Conservation (phyloP, 2,329 filamentous ascomycete genomes). For the Arthrobotrys musiformis region DNA sequence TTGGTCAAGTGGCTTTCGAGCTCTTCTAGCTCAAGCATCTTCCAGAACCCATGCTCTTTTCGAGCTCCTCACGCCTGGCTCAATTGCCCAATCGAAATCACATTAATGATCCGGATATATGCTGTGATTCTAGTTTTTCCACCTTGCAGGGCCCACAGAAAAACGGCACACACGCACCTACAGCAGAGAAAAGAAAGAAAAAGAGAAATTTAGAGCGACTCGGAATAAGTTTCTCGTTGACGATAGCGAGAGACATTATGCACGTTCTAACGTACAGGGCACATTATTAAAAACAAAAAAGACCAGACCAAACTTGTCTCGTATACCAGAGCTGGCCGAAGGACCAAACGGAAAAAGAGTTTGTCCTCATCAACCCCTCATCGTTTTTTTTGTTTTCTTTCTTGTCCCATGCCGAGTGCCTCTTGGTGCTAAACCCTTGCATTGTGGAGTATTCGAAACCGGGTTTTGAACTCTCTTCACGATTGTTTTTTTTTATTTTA, state of each 20-base stretch:
- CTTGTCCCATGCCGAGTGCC: neutral
- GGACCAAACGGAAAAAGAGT: neutral
- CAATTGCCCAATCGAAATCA: conserved; percentile 33
- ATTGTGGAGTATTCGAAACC: conserved; percentile 35
- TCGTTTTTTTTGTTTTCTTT: conserved; percentile 2
- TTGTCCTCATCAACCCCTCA: conserved; percentile 25
- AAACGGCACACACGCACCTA: conserved; percentile 32
- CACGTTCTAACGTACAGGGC: conserved; percentile 6
- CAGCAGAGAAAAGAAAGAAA: neutral
- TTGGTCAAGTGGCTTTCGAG: conserved; percentile 45
- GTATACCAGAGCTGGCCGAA: too few relatives aligned
- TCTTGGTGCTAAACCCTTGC: conserved; percentile 27
- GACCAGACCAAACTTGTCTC: too few relatives aligned
- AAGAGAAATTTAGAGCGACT: conserved; percentile 12
- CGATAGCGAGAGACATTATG: conserved; percentile 10
- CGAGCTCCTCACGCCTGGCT: neutral
- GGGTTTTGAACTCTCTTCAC: conserved; percentile 32
- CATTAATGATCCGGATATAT: conserved; percentile 33
- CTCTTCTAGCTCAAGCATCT: conserved; percentile 3
- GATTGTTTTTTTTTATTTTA: neutral
- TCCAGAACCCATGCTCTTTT: conserved; percentile 10
- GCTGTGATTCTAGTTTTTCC: conserved; percentile 19
- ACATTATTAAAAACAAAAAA: neutral
- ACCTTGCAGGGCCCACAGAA: conserved; percentile 35
- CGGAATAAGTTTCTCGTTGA: neutral